phyloP scores from a whole-genome alignment of 2,329 filamentous ascomycete species.

The Diplocarpon mali region DNA sequence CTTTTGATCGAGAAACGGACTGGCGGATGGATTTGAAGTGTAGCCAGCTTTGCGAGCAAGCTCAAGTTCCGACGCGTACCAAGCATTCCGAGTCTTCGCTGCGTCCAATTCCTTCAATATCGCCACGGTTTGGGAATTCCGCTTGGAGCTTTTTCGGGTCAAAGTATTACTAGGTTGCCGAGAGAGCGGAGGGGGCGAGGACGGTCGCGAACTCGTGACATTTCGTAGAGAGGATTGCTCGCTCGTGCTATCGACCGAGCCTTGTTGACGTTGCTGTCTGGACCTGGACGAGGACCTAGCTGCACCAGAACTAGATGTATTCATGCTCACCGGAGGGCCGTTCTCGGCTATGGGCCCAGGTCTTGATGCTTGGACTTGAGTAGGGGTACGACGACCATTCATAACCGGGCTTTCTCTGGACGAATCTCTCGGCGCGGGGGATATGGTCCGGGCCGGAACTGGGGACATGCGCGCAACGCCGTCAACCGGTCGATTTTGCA shows the following conservation, averaged over 20 bases:
- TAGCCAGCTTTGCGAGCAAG: conserved; percentile 88
- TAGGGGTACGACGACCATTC: conserved; percentile 56
- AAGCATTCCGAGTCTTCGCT: conserved; percentile 78
- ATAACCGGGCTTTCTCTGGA: conserved; percentile 39
- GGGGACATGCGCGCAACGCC: conserved; percentile 31
- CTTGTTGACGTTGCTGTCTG: conserved; percentile 47
- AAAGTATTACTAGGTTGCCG: conserved; percentile 50
- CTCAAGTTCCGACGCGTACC: conserved; percentile 92
- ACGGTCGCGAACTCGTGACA: conserved; percentile 32
- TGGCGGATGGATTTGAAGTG: conserved; percentile 56
- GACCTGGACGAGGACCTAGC: conserved; percentile 36
- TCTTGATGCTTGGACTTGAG: conserved; percentile 36
- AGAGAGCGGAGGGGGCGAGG: conserved; percentile 47
- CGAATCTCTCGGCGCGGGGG: conserved; percentile 30
- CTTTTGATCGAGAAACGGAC: conserved; percentile 65
- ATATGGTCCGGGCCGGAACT: conserved; percentile 29
- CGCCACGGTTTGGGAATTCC: conserved; percentile 51
- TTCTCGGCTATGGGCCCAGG: conserved; percentile 14
- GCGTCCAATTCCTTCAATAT: conserved; percentile 79
- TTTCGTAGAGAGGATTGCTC: conserved; percentile 40
- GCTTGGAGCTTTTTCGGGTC: conserved; percentile 46
- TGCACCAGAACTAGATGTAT: conserved; percentile 5
- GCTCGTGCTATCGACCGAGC: conserved; percentile 57
- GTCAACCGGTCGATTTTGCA: conserved; percentile 34
- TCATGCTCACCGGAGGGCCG: conserved; percentile 19